Conservation (phyloP, 495 filamentous ascomycete species). For the Bathelium albidoporum region DNA sequence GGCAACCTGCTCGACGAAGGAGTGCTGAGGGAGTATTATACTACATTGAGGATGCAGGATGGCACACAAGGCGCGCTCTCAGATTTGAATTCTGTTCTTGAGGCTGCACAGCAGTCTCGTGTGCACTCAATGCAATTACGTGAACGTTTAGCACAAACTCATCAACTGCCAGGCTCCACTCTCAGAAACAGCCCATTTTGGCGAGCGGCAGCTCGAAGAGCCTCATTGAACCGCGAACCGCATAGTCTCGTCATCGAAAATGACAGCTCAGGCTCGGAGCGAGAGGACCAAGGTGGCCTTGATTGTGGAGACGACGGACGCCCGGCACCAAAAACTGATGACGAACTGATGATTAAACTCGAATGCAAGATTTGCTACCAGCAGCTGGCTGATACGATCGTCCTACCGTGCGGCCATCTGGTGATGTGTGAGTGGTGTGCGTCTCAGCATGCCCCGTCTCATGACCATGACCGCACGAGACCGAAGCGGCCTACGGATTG, state of each 20-base stretch:
- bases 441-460: constrained; percentile 23
- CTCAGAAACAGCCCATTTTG: background rate
- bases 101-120: background rate
- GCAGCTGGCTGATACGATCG: constrained; percentile 43
- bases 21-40: constrained; percentile 12
- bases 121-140: background rate
- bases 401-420: constrained; percentile 48
- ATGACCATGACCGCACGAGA: constrained; percentile 20
- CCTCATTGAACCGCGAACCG: background rate
- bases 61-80: constrained; percentile 7
- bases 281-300: constrained; percentile 10
- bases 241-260: background rate
- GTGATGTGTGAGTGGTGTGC: constrained; percentile 42
- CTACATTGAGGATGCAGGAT: constrained; percentile 17
- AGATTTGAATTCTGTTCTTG: background rate
- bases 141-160: background rate
- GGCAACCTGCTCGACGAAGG: background rate
- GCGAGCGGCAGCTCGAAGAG: background rate
- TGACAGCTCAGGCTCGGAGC: background rate
- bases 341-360: constrained; percentile 39
- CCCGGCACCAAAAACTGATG: constrained; percentile 38
- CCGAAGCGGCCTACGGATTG: constrained; percentile 23
- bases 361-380: constrained; percentile 47
- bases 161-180: background rate
- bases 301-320: constrained; percentile 28